Percentiles rank a stretch among this genome's conserved stretches.
Conservation (phyloP, 345 rosid species). For the Firmiana major region DNA sequence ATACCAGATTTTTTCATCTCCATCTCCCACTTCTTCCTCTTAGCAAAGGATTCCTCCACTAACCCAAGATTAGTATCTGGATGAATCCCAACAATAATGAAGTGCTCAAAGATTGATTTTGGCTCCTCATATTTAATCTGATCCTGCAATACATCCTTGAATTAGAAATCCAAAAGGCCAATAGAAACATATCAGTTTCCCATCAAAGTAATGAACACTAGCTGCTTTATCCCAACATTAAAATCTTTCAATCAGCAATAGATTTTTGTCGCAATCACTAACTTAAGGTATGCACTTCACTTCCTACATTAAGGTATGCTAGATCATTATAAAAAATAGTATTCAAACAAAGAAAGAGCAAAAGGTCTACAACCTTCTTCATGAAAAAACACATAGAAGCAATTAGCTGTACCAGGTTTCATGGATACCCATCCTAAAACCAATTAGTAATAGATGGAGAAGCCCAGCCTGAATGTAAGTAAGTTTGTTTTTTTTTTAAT, state of each 20-base stretch:
- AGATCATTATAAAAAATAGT: too few species aligned
- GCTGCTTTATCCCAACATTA: neutral
- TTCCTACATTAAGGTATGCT: neutral
- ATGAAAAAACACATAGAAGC: neutral
- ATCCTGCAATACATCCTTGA: slow-evolving; percentile 47
- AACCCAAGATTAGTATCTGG: slow-evolving; percentile 70
- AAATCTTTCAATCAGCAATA: too few species aligned
- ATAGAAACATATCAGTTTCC: neutral
- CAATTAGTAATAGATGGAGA: neutral
- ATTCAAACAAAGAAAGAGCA: neutral
- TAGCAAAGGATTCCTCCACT: slow-evolving; percentile 78
- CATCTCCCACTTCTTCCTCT: slow-evolving; percentile 79
- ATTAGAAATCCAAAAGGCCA: slow-evolving; percentile 15
- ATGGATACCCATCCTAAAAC: neutral
- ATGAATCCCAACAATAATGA: slow-evolving; percentile 80
- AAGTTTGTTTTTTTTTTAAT: too few species aligned
- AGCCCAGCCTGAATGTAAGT: neutral
- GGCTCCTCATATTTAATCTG: slow-evolving; percentile 64
- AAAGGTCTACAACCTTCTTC: neutral
- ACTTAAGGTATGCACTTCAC: neutral
- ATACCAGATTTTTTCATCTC: slow-evolving; percentile 57
- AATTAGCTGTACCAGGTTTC: neutral
- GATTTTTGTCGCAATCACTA: too few species aligned
- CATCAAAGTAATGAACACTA: neutral
- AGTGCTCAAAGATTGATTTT: slow-evolving; percentile 79